A percentile compares a stretch with the other conserved stretches of the same genome.
phyloP scores from a whole-genome alignment of 2,329 filamentous ascomycete genomes.

The Stachybotrys chlorohalonatus region DNA sequence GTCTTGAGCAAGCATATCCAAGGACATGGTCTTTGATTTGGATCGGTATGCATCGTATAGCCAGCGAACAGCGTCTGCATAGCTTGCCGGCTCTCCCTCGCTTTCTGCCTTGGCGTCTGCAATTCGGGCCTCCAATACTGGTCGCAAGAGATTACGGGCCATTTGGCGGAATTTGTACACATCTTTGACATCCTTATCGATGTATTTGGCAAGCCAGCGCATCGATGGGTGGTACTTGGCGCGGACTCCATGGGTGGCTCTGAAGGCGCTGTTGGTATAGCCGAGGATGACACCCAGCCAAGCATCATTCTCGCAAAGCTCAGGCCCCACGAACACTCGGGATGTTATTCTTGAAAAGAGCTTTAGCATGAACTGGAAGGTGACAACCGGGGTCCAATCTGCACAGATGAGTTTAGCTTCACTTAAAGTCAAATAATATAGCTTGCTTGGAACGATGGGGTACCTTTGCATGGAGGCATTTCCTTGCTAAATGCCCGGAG shows the following conservation, averaged over 20 bases:
- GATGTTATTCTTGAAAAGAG: not conserved
- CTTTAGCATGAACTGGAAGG: not conserved
- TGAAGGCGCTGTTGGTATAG: not conserved
- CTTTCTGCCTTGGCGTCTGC: not conserved
- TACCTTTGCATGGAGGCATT: not conserved
- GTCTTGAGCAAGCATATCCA: not conserved
- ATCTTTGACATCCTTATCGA: not conserved
- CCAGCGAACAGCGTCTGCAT: not conserved
- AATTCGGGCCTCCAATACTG: not conserved
- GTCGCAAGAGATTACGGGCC: not conserved
- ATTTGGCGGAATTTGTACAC: not conserved
- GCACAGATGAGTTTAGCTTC: not conserved
- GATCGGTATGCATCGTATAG: not conserved
- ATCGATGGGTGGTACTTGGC: not conserved
- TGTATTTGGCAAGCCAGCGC: not conserved
- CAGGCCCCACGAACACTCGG: not conserved
- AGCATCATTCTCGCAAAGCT: not conserved
- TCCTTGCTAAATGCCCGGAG: not conserved
- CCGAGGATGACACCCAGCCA: not conserved
- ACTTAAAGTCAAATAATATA: not conserved
- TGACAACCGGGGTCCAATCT: not conserved
- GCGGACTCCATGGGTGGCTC: not conserved
- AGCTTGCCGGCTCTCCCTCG: not conserved
- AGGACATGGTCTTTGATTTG: not conserved
- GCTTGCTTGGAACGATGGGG: not conserved